Conservation (phyloP, 2,329 filamentous ascomycete genomes). For the Exophiala bonariae region DNA sequence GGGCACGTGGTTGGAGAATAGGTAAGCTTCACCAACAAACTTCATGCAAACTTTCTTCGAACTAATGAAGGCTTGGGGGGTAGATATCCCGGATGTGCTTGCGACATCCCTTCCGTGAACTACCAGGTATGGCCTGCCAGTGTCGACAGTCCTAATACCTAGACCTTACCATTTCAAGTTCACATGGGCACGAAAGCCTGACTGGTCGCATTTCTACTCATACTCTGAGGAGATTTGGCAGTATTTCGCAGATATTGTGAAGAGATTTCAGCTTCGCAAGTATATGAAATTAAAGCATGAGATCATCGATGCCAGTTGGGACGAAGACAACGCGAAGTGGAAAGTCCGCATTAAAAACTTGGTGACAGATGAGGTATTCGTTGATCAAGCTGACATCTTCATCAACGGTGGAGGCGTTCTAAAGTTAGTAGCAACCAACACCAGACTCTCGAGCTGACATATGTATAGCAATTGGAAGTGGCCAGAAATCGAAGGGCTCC, state of each 20-base stretch:
- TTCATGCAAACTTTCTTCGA: too few relatives aligned
- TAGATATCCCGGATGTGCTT: slow-evolving; percentile 35
- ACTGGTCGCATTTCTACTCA: slow-evolving; percentile 29
- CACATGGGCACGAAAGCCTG: slow-evolving; percentile 35
- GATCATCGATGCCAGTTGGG: slow-evolving; percentile 31
- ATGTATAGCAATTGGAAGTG: slow-evolving; percentile 47
- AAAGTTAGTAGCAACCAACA: slow-evolving; percentile 45
- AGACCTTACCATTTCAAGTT: slow-evolving; percentile 44
- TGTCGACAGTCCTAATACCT: slow-evolving; percentile 17
- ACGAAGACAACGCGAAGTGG: slow-evolving; percentile 30
- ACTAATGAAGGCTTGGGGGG: too few relatives aligned
- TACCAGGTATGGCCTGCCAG: slow-evolving; percentile 38
- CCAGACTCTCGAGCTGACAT: background rate
- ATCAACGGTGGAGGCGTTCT: slow-evolving; percentile 13
- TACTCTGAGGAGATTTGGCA: slow-evolving; percentile 28
- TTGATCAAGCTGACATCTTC: slow-evolving; percentile 52
- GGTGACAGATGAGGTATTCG: slow-evolving; percentile 49
- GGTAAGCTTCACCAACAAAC: too few relatives aligned
- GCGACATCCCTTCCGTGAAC: slow-evolving; percentile 43
- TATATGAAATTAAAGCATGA: slow-evolving; percentile 29
- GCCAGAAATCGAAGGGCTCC: slow-evolving; percentile 53
- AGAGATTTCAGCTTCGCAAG: slow-evolving; percentile 26
- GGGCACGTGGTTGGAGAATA: slow-evolving; percentile 34
- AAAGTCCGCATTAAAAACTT: slow-evolving; percentile 20
- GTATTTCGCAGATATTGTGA: slow-evolving; percentile 29